phyloP scores from a whole-genome alignment of 2,329 filamentous ascomycete genomes.

The Coniella lustricola region DNA sequence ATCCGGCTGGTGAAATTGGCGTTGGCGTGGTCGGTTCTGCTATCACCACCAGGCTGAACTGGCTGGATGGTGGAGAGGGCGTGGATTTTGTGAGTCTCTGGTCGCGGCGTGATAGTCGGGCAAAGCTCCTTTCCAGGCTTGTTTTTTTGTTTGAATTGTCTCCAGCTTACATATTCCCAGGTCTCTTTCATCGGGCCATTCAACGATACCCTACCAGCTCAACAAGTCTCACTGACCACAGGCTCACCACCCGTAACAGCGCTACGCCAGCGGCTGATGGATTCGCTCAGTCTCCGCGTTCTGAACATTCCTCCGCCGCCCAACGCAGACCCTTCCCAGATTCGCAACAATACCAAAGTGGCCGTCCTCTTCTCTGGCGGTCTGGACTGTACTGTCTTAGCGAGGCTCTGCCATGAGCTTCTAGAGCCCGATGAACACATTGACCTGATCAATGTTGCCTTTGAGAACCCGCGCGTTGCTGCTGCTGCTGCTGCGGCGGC shows the following conservation, averaged over 20 bases:
- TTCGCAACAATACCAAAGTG: slow-evolving; percentile 53
- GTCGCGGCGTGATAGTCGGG: neutral
- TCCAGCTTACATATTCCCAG: slow-evolving; percentile 40
- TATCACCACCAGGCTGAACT: slow-evolving; percentile 24
- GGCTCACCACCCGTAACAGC: slow-evolving; percentile 44
- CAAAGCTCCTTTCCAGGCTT: slow-evolving; percentile 5
- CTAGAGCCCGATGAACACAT: slow-evolving; percentile 62
- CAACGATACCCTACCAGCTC: slow-evolving; percentile 37
- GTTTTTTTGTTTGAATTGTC: slow-evolving; percentile 18
- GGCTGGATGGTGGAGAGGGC: slow-evolving; percentile 26
- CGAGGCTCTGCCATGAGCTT: slow-evolving; percentile 70
- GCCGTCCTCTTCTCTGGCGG: slow-evolving; percentile 91
- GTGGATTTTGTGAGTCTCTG: slow-evolving; percentile 38
- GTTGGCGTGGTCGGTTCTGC: neutral
- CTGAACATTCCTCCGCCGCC: slow-evolving; percentile 51
- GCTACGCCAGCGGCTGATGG: slow-evolving; percentile 47
- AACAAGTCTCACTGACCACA: slow-evolving; percentile 23
- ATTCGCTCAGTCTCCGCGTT: slow-evolving; percentile 59
- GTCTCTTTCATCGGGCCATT: slow-evolving; percentile 48
- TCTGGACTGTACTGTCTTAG: slow-evolving; percentile 84
- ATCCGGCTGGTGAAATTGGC: neutral
- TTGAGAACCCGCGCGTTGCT: slow-evolving; percentile 79
- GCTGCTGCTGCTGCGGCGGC: too few relatives aligned
- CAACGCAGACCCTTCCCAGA: slow-evolving; percentile 23
- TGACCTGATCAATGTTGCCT: slow-evolving; percentile 91